Evolutionary conservation across 2,329 filamentous ascomycete species (phyloP).

Genomic region (Hypoxylon sp.): DNA sequence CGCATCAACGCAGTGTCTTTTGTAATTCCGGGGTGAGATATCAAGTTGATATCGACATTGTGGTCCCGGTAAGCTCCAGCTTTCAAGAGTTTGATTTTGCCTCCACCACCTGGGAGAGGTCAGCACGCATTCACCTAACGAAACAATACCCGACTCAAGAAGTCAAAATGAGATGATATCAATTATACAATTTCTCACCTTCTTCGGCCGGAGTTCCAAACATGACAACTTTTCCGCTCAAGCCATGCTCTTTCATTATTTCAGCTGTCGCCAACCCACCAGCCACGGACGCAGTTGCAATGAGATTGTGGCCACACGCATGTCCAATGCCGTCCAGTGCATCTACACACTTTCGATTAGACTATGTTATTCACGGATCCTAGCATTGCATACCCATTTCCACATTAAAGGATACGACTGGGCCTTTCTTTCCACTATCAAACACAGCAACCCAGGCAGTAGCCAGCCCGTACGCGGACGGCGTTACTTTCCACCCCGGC

Average conservation of each 20-base stretch:
- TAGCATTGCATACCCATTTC: slow-evolving; percentile 59
- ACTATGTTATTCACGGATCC: background rate
- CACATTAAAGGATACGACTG: slow-evolving; percentile 63
- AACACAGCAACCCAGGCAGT: slow-evolving; percentile 69
- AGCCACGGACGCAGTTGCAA: slow-evolving; percentile 64
- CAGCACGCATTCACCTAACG: slow-evolving; percentile 15
- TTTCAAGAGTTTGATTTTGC: slow-evolving; percentile 64
- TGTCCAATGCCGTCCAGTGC: slow-evolving; percentile 67
- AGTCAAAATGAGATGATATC: background rate
- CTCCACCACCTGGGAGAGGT: slow-evolving; percentile 59
- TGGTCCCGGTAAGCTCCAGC: slow-evolving; percentile 62
- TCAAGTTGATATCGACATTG: slow-evolving; percentile 57
- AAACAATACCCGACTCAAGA: background rate
- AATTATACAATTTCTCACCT: slow-evolving; percentile 49
- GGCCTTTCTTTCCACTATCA: slow-evolving; percentile 62
- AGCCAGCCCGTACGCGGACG: slow-evolving; percentile 65
- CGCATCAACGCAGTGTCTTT: slow-evolving; percentile 64
- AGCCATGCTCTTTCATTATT: slow-evolving; percentile 58
- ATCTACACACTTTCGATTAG: slow-evolving; percentile 55
- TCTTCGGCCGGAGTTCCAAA: slow-evolving; percentile 70
- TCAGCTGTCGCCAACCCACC: slow-evolving; percentile 64
- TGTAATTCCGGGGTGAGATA: slow-evolving; percentile 62
- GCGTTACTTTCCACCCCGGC: slow-evolving; percentile 65
- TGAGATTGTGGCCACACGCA: slow-evolving; percentile 70
- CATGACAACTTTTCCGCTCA: slow-evolving; percentile 63